Percentiles rank a stretch among this genome's conserved stretches.
Evolutionary conservation across 768 basidiomycete species (phyloP).

Genomic region (Mycena galericulata): DNA sequence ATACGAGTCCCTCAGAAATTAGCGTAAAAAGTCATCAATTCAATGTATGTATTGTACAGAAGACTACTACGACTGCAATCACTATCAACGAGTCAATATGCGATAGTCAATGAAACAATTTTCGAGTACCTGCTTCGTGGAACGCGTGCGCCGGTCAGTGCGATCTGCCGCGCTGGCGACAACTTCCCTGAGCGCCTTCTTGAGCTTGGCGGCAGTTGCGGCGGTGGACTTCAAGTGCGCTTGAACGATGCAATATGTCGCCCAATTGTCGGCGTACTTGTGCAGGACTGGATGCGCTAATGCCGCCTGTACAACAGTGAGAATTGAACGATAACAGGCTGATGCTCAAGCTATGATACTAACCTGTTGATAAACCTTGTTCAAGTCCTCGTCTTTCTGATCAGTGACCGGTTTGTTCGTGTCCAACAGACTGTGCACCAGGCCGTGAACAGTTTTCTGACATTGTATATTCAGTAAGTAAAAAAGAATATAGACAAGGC

Average conservation of each 20-base stretch:
- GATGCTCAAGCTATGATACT: neutral
- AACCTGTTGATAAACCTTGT: constrained; percentile 3
- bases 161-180: neutral
- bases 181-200: neutral
- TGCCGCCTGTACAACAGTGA: constrained; percentile 20
- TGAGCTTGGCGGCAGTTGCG: neutral
- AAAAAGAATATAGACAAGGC: neutral
- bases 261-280: constrained; percentile 14
- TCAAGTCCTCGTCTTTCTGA: neutral
- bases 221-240: constrained; percentile 21
- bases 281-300: constrained; percentile 3
- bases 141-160: neutral
- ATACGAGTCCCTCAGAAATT: too few species aligned
- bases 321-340: neutral
- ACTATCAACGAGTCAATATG: neutral
- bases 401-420: constrained; percentile 11
- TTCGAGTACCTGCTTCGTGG: neutral
- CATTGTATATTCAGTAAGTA: constrained; percentile 14
- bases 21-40: too few species aligned
- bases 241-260: constrained; percentile 10
- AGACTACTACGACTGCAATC: neutral
- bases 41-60: neutral
- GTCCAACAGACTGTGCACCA: constrained; percentile 17
- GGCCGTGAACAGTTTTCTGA: neutral
- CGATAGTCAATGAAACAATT: neutral